Evolutionary conservation across 2,329 filamentous ascomycete genomes (phyloP), one percentile per base, ranked within the genome.

Genomic region (Fonsecaea pedrosoi): DNA sequence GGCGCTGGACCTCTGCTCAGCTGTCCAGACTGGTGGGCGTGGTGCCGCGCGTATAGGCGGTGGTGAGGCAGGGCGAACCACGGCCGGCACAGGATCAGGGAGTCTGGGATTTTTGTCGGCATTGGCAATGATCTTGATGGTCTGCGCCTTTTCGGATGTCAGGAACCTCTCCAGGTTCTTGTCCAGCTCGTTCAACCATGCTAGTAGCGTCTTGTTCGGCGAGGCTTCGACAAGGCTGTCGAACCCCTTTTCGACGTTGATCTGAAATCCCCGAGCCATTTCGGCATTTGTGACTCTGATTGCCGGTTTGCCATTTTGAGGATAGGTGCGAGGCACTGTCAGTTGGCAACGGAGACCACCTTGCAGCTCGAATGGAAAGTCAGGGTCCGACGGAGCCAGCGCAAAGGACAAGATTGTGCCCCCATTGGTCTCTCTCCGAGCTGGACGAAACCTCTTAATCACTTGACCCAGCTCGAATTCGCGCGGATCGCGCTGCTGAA

Each of bases 211-310:
- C 5, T 79, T 83, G 4, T 80, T 80, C 50, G 84, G 82, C 53
- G 77, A 74, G 34, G 86, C 84, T 48, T 83, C 77, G 0, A 87
- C 86, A 59, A 94, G 82, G 45, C 79, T 82, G 67, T 89, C 86
- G 81, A 92, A 95, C 8, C 91, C 91, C 70, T 82, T 84, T 75
- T 93, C 90, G 42, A 95, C 86, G 77, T 94, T 94, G 77, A 91
- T 85, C 73, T 89, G 85, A 75, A 90, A 94, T 1, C 88, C 89
- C 68, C 88, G 82, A 2, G 88, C 89, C 73, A 92, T 91, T 71
- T 89, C 88, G 69, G 85, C 84, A 74, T 94, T 93, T 66, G 79
- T 82, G 59, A 94, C 86, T 18, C 83, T 83, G 61, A 95, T 80
- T 15, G 79, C 81, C 42, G 91, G 88, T 34, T 79, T 80, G 50